Base-by-base conservation (phyloP, 495 filamentous ascomycete genomes). In the Amorphotheca resinae region DNA sequence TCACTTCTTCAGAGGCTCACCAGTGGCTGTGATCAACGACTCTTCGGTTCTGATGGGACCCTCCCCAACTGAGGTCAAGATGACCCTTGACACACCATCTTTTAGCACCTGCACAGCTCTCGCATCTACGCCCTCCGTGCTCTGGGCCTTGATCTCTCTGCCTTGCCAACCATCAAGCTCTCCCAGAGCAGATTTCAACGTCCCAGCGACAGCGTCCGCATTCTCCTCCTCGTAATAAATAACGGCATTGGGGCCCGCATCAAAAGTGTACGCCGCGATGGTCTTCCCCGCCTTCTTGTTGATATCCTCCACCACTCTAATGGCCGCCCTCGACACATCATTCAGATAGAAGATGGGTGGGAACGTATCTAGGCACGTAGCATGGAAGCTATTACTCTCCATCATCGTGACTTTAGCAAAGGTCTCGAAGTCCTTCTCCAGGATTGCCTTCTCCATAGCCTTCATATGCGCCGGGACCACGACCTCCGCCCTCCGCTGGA, bases 331-430 rank as follows among this genome's bases (percentile, higher is more conserved):
- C 14, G 76, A 82, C 15, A 89, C 79, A 62, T 96, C 91, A 56
- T 96, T 99, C 69, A 96, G 73, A 66, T 99, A 99, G 66, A 94
- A 94, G 50, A 99, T 96, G 11, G 91, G 91, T 38, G 91, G 91
- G 59, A 82, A 82, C 0, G 93, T 95, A 65, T 99, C 91, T 45
- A 89, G 66, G 58, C 91, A 95, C 22, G 81, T 84, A 12, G 91
- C 85, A 59, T 99, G 91, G 77, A 99, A 99, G 41, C 74, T 79
- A 62, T 99, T 99, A 56, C 82, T 88, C 57, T 98, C 91, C 54
- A 77, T 79, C 88, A 94, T 96, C 9, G 93, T 93, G 25, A 95
- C 73, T 60, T 80, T 74, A 3, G 79, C 91, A 57, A 96, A 98
- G n/a, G 65, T 63, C 44, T 74, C 75, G 64, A 98, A 98, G 63